Evolutionary conservation across 805 yeast species (phyloP), one percentile per base, ranked within the genome.

Genomic region (Lachancea meyersii): DNA sequence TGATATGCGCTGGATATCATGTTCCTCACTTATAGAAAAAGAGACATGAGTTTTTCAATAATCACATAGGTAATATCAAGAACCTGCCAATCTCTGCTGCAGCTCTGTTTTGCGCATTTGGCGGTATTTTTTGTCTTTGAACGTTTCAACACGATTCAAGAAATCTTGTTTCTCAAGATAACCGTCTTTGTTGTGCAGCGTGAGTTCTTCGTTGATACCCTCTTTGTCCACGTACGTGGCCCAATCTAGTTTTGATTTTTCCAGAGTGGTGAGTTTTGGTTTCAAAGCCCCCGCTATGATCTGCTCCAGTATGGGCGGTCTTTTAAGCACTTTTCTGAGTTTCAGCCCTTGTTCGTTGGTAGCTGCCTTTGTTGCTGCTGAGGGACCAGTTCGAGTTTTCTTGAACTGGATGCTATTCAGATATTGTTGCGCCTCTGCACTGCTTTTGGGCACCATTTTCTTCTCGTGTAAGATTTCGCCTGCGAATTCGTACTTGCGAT

Each of bases 231-330:
- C 96, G 65, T 85, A 88, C 36, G 85, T 78, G 1, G 95, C 94
- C 95, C 97, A 93, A 64, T 93, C 98, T 39, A 93, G 70, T 48
- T 95, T 71, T 1, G 95, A 85, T 64, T 93, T 93, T 60, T 93
- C 97, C 49, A 93, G 68, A 0, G 98, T 93, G 19, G 95, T 85
- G 48, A 93, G 70, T 59, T 87, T 91, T 24, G 86, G 79, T 51
- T 83, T 80, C 49, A 82, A 77, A 2, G 84, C 71, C 9, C 80
- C 74, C 34, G 77, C 68, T 35, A 87, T 74, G 28, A 88, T 88
- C 44, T 82, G 86, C 58, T 85, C 89, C 6, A 88, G 66, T 23
- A 86, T 65, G 20, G 91, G 80, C 3, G 85, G 82, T 49, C 95
- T 71, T 57, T 85, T 87, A 38, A 81, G 65, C 46, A 80, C 80